These are phyloP conservation scores for Wickerhamiella lipophila DNA, from an alignment of 805 yeast genomes.

Conservation along the genomic window DNA sequence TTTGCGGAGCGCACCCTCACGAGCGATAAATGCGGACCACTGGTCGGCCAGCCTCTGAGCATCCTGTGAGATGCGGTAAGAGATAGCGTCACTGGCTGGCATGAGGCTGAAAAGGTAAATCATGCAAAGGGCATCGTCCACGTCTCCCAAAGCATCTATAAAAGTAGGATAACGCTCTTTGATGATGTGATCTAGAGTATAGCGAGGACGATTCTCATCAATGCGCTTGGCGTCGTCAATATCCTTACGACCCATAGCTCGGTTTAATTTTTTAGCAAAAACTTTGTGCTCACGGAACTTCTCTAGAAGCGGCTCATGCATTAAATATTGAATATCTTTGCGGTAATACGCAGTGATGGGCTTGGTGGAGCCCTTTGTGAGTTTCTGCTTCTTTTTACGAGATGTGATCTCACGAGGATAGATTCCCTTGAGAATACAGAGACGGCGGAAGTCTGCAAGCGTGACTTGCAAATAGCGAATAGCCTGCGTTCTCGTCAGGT, in stretches of 20 bases:
- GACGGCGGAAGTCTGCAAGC: constrained; percentile 82
- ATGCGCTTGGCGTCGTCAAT: constrained; percentile 74
- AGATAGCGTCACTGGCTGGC: constrained; percentile 83
- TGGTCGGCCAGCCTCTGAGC: constrained; percentile 81
- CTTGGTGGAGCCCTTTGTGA: constrained; percentile 95
- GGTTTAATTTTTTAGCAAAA: constrained; percentile 79
- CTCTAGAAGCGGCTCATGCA: constrained; percentile 86
- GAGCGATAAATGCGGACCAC: constrained; percentile 89
- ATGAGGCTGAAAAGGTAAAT: constrained; percentile 81
- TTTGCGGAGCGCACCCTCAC: constrained; percentile 67
- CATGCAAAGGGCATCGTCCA: constrained; percentile 94
- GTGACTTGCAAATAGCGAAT: constrained; percentile 83
- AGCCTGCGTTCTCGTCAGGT: constrained; percentile 89
- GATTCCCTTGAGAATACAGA: constrained; percentile 95
- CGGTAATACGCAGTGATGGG: constrained; percentile 88
- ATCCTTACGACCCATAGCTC: constrained; percentile 86
- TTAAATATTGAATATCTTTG: constrained; percentile 85
- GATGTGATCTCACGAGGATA: constrained; percentile 81
- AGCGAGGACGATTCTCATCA: constrained; percentile 68
- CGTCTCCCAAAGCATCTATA: constrained; percentile 77
- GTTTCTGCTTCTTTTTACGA: constrained; percentile 74
- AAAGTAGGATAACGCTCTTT: constrained; percentile 95
- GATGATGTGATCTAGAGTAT: constrained; percentile 77
- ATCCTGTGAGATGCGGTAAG: constrained; percentile 69
- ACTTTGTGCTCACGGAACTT: constrained; percentile 93